Evolutionary conservation across 306 rosid species (phyloP), one percentile per base, ranked within the genome.

Genomic region (Arachis stenosperma): DNA sequence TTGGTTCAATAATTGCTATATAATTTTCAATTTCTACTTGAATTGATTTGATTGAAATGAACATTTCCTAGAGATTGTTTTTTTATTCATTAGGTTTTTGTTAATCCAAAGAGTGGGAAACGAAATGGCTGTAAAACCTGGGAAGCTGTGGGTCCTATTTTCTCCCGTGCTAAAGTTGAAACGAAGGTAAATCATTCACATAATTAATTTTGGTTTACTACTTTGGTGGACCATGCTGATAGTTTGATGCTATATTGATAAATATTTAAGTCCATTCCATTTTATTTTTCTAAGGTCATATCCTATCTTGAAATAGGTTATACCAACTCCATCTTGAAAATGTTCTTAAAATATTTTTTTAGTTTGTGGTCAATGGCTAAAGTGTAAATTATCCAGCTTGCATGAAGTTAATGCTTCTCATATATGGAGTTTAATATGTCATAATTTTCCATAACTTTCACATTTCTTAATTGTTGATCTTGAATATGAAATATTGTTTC

Each of bases 61-160:
- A 77, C 81, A 76, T 81, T 81, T 74, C 78, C 85, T 81, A 84
- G 78, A 79, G 74, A 40, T 79, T 72, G 41, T 83, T 79, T 79
- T 82, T 82, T 82, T 84, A 78, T 83, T 89, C 85, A 51, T 71
- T 87, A 93, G 97, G 97, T 93, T 84, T 89, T 93, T 65, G 86
- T 93, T 85, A 84, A 91, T 88, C 98, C 98, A 85, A 93, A 79
- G 82, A 93, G 98, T 80, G 98, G 98, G 78, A 89, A 85, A 74
- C 87, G 94, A 52, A 81, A 67, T 66, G 98, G 97, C 78, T 79
- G 82, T 73, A 88, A 73, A 86, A 88, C 83, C 53, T 93, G 98
- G 98, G 97, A 86, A 71, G 73, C 81, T 41, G 94, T 93, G 79
- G 84, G 90, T 81, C 94, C 97, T 62, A 84, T 93, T 82, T 91